Evolutionary conservation across 768 basidiomycete species (phyloP), one percentile per base, ranked within the genome.

Genomic region (Hortiboletus flavorubellus): DNA sequence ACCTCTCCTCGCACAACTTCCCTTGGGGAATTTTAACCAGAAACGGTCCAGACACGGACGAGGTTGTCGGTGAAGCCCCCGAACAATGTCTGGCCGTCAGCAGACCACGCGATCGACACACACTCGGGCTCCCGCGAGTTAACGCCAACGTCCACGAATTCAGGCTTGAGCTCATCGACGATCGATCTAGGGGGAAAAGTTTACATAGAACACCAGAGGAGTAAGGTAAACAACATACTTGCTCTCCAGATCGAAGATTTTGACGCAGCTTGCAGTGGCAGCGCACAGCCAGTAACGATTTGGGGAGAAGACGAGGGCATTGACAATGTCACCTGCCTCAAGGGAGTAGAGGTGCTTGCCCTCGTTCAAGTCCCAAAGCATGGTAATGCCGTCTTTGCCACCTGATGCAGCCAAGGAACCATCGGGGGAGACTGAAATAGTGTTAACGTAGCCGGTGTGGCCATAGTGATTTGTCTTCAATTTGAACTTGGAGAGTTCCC

Each of bases 241-340:
- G 88, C 89, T 92, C 86, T 99, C 96, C 46, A 99, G 82, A 75
- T 99, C 97, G 71, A 98, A 99, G 76, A 99, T 98, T 80, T 98
- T 98, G 77, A 98, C 91, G 72, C 91, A 93, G 73, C 87, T 92
- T 60, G 92, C 84, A 60, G 97, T 98, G 61, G 97, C 97, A 65
- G 97, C 97, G 72, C 97, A 99, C 61, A 99, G 80, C 97, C 97
- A 99, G 89, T 99, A 99, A 55, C 96, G 89, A 84, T 99, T 99
- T 57, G 97, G 97, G 15, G 93, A 95, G 84, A 99, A 99, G 73
- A 98, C 97, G 63, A 99, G 90, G 58, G 97, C 94, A 72, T 99
- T 98, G 84, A 99, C 95, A 64, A 94, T 80, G 73, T 99, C 93
- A 57, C 95, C 95, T 46, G 97, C 97, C 75, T 99, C 97, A 56